Evolutionary conservation across 2,329 filamentous ascomycete genomes (phyloP), one percentile per base, ranked within the genome.

Genomic region (Alternaria sp.): DNA sequence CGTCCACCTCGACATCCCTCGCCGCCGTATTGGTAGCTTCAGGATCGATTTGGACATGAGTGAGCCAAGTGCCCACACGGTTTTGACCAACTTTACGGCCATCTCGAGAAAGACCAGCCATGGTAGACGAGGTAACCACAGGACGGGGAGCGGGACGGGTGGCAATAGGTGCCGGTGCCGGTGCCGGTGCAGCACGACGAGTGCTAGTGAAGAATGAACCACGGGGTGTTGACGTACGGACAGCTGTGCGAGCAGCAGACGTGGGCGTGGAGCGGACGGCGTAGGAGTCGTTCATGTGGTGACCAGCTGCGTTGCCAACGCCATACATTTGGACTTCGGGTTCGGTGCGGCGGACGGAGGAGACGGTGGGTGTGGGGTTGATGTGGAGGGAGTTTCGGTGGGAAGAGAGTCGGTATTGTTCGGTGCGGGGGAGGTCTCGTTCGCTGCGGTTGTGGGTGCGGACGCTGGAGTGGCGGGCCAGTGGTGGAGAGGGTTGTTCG

Each of bases 211-310:
- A 72, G 37, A 73, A 68, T 0, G 68, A 65, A 23, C 65, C 58
- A 26, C 66, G 62, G 13, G 69, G 66, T 17, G 56, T 54, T 24
- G 72, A 65, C 28, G 61, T 57, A 24, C 69, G 71, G 14, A 63
- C 52, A n/a, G 70, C 69, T 21, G 70, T 68, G 45, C 73, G 70
- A 10, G 70, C 66, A 45, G 70, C 68, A 7, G 71, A 61, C 17
- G 65, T 67, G 17, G 73, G 70, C 24, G 72, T 45, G 34, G 73
- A 72, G 21, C 72, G 74, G 48, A 76, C 65, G 8, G 73, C 62
- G 56, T 77, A 78, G 5, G 73, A 73, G 10, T 89, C 85, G 57
- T 87, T 87, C 81, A 87, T 83, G 67, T 87, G 85, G 66, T 89
- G 85, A 13, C 79, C 81, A 1, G 80, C 79, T 11, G 82, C 78